Conservation (phyloP, 2,329 filamentous ascomycete genomes). For the Immersiporthe knoxdaviesiana region DNA sequence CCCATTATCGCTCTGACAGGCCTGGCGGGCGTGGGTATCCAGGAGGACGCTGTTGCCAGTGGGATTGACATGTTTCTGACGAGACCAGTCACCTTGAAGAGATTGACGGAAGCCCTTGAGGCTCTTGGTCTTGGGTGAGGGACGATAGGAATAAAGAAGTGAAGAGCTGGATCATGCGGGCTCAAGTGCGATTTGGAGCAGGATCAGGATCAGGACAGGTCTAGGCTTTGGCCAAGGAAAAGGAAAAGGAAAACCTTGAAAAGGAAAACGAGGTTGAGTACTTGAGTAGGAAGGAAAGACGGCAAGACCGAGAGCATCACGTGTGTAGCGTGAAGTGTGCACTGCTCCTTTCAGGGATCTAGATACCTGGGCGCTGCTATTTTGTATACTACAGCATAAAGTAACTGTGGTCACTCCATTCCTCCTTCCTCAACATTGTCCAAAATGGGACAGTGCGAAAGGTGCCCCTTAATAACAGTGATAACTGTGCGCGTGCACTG, state of each 20-base stretch:
- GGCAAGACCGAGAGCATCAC: not conserved
- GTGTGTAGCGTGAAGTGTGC: not conserved
- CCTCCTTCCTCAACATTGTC: not conserved
- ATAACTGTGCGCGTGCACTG: conserved; percentile 9
- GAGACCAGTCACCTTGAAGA: conserved; percentile 53
- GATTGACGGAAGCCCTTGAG: conserved; percentile 23
- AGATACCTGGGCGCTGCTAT: not conserved
- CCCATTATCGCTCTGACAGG: conserved; percentile 58
- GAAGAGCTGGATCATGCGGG: not conserved
- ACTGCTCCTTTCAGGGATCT: not conserved
- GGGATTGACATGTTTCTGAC: conserved; percentile 60
- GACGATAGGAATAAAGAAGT: too few relatives aligned
- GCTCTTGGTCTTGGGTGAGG: conserved; percentile 15
- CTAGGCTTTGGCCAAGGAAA: not conserved
- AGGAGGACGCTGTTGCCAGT: conserved; percentile 56
- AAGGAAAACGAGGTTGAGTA: not conserved
- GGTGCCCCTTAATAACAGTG: fast-evolving
- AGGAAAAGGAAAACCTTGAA: not conserved
- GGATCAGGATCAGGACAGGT: too few relatives aligned
- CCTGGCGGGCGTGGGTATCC: conserved; percentile 51
- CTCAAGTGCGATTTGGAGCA: not conserved
- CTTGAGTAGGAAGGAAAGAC: not conserved
- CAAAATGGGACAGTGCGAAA: not conserved
- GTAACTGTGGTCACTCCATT: not conserved
- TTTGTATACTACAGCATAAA: not conserved